Conservation (phyloP, 2,329 filamentous ascomycete genomes). For the Lasiodiplodia hormozganensis region DNA sequence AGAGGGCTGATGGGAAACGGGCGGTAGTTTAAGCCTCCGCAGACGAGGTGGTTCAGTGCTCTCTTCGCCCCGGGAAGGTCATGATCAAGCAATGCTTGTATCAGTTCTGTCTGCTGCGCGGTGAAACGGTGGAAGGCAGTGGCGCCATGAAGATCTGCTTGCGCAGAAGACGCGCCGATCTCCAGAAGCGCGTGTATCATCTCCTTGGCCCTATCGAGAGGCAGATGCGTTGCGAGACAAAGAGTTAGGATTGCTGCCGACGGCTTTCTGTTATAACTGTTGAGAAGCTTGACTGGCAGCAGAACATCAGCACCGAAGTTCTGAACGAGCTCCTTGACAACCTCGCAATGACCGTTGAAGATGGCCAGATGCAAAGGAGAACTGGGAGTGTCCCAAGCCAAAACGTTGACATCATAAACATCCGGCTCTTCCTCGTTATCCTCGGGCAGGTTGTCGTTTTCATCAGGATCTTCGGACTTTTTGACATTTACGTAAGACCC, state of each 20-base stretch:
- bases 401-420: conserved; percentile 77
- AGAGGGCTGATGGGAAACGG: conserved; percentile 58
- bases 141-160: conserved; percentile 70
- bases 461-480: conserved; percentile 50
- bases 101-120: conserved; percentile 50
- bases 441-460: conserved; percentile 54
- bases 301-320: conserved; percentile 80
- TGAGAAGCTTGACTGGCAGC: conserved; percentile 72
- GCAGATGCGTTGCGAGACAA: conserved; percentile 70
- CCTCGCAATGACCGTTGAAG: conserved; percentile 71
- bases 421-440: conserved; percentile 74
- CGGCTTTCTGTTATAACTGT: conserved; percentile 56
- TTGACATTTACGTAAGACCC: conserved; percentile 77
- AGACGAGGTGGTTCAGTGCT: conserved; percentile 70
- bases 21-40: conserved; percentile 46
- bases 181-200: conserved; percentile 71
- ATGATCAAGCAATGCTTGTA: conserved; percentile 55
- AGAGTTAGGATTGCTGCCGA: conserved; percentile 72
- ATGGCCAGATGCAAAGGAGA: conserved; percentile 83
- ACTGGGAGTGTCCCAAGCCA: conserved; percentile 80
- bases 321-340: conserved; percentile 71
- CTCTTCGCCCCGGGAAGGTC: conserved; percentile 68
- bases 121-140: conserved; percentile 71
- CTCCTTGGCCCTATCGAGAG: conserved; percentile 66
- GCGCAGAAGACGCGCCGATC: conserved; percentile 74